Evolutionary conservation across 1,284 basidiomycete genomes (phyloP), one percentile per base, ranked within the genome.

Genomic region (Ganoderma meredithae): DNA sequence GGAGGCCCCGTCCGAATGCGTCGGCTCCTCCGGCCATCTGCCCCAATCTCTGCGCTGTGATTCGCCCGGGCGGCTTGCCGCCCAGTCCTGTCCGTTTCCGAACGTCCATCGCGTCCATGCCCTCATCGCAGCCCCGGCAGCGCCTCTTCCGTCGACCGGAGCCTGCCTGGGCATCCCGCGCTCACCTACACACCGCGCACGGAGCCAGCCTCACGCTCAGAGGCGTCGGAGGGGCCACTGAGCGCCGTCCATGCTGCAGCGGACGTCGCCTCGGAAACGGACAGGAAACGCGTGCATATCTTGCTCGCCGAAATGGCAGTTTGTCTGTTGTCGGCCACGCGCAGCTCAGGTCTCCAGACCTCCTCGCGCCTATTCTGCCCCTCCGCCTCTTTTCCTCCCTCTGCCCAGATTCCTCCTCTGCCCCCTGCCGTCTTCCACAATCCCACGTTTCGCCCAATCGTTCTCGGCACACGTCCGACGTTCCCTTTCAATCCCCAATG

Each of bases 11-110:
- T 67, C 71, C 71, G 71, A 72, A 68, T 44, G 49, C 60, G 56
- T 68, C 69, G 71, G 69, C 67, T 36, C 64, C 33, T 47, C 69
- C 67, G 67, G 68, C 64, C 61, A 25, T 58, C 3, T 56, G 9
- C 13, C 53, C 39, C 64, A 67, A 70, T 69, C 67, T 56, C n/a
- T 22, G 22, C 36, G 17, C 27, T 13, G 56, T 61, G 60, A 72
- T 72, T 72, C 60, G 71, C 43, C 53, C 65, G 43, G 31, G 43
- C 58, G 6, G 52, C 39, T 17, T 1, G 22, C 43, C 59, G 36
- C 66, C 52, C 65, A 36, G 47, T 44, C 69, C 22, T 41, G 25
- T 61, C n/a, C 60, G 25, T n/a, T 17, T 31, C 19, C 55, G 33
- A 53, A 33, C 52, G 43, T 44, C 17, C 44, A n/a, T n/a, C 6